Percentiles rank a stretch among this genome's conserved stretches.
Conservation (phyloP, 1,284 basidiomycete species). For the Baeospora myosura region DNA sequence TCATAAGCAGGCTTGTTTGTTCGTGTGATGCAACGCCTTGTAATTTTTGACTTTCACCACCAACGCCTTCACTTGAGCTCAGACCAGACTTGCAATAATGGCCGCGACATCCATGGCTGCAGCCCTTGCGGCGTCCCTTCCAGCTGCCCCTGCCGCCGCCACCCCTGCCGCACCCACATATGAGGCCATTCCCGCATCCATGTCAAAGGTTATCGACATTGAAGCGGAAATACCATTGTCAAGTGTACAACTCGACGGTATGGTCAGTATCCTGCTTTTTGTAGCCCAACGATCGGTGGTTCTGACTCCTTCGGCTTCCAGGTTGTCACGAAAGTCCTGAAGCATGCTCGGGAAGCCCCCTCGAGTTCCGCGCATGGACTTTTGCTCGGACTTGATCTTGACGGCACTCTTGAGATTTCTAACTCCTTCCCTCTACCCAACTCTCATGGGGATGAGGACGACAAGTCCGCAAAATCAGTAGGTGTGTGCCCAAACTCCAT, state of each 20-base stretch:
- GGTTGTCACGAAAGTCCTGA: slow-evolving; percentile 92
- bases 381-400: slow-evolving; percentile 85
- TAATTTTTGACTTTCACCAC: no score
- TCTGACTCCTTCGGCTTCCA: slow-evolving; percentile 23
- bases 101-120: slow-evolving; percentile 81
- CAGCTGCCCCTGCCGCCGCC: slow-evolving; percentile 52
- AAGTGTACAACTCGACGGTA: slow-evolving; percentile 74
- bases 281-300: slow-evolving; percentile 3
- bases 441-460: slow-evolving; percentile 67
- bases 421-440: slow-evolving; percentile 85
- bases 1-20: no score
- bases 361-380: slow-evolving; percentile 73
- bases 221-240: slow-evolving; percentile 80
- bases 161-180: slow-evolving; percentile 52
- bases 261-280: slow-evolving; percentile 47
- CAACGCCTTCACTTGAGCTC: no score
- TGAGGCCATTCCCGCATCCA: slow-evolving; percentile 80
- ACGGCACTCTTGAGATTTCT: slow-evolving; percentile 86
- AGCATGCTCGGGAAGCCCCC: slow-evolving; percentile 69
- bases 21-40: slow-evolving; percentile 8
- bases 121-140: slow-evolving; percentile 77
- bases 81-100: slow-evolving; percentile 42
- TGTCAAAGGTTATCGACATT: slow-evolving; percentile 86
- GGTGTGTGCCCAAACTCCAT: slow-evolving; percentile 37
- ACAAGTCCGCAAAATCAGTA: slow-evolving; percentile 65